Percentiles rank a stretch among this genome's conserved stretches.
Conservation (phyloP, 768 basidiomycete genomes). For the Calocybe cyanea region DNA sequence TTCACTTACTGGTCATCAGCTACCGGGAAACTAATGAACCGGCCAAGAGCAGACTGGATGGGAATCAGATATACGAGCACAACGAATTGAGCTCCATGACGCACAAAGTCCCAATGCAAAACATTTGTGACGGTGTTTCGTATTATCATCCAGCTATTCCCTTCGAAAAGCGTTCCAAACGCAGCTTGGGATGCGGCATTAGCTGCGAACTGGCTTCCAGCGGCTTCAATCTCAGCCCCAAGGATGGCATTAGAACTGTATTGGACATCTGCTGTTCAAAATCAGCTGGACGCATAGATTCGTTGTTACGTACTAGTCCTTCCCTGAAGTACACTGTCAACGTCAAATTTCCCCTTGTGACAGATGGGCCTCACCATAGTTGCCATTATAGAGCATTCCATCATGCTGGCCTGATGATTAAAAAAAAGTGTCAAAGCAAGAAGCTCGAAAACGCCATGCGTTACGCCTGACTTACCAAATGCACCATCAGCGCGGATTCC, state of each 20-base stretch:
- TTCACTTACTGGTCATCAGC: conserved; percentile 39
- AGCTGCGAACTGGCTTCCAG: conserved; percentile 56
- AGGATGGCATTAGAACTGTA: conserved; percentile 58
- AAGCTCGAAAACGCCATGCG: conserved; percentile 13
- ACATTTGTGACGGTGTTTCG: conserved; percentile 51
- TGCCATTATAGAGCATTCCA: conserved; percentile 68
- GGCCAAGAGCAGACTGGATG: conserved; percentile 40
- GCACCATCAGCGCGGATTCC: conserved; percentile 57
- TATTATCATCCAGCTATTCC: conserved; percentile 49
- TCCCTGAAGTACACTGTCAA: conserved; percentile 24
- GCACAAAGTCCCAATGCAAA: conserved; percentile 71
- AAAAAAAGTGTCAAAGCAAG: neutral
- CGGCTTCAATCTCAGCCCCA: conserved; percentile 56
- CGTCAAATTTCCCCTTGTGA: conserved; percentile 7
- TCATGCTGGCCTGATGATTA: conserved; percentile 49
- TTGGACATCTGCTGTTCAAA: neutral
- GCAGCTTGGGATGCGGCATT: conserved; percentile 32
- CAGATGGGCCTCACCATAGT: conserved; percentile 50
- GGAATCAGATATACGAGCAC: conserved; percentile 12
- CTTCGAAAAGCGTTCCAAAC: conserved; percentile 41
- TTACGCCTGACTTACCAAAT: conserved; percentile 31
- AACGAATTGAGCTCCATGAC: conserved; percentile 20
- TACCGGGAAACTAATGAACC: conserved; percentile 68
- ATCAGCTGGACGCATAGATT: neutral
- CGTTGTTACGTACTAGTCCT: conserved; percentile 37